These are phyloP conservation scores for Nadsonia commutata DNA, from an alignment of 1,139 yeast genomes.

Conservation along the genomic window DNA sequence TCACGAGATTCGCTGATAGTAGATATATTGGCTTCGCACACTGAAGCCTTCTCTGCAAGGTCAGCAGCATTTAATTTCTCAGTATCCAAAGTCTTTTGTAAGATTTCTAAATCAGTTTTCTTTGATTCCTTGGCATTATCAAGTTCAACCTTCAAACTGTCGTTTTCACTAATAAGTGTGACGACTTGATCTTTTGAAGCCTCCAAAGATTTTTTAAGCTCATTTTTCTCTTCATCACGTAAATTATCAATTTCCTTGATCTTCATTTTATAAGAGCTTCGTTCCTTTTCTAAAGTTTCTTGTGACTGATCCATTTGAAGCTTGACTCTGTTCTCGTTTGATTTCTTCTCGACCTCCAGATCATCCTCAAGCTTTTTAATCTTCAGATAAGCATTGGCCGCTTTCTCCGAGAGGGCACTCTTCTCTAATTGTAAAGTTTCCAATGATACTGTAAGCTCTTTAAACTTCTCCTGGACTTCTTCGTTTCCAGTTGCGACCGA, in stretches of 20 bases:
- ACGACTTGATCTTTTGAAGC: constrained; percentile 4
- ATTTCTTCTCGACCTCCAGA: constrained; percentile 1
- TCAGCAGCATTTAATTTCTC: constrained; percentile 1
- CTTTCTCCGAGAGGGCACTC: constrained; percentile 7
- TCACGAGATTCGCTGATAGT: constrained; percentile 1
- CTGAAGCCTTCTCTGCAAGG: background rate
- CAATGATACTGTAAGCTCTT: constrained; percentile 1
- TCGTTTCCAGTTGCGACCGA: background rate
- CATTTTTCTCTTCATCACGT: constrained; percentile 1
- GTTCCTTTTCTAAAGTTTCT: background rate
- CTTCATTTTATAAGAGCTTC: no score
- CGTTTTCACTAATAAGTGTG: constrained; percentile 6
- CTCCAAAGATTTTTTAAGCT: constrained; percentile 2
- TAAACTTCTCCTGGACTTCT: constrained; percentile 1
- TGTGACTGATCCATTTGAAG: background rate
- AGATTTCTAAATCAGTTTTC: constrained; percentile 1
- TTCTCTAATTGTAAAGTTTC: constrained; percentile 1
- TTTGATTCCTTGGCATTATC: background rate
- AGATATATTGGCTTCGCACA: background rate
- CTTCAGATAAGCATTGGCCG: constrained; percentile 7
- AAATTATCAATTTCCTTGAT: constrained; percentile 1
- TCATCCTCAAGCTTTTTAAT: constrained; percentile 2
- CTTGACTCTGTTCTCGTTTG: background rate
- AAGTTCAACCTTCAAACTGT: constrained; percentile 5
- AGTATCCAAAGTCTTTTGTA: constrained; percentile 1